phyloP scores from a whole-genome alignment of 257 asterid species.

The Solanum tacnaense region DNA sequence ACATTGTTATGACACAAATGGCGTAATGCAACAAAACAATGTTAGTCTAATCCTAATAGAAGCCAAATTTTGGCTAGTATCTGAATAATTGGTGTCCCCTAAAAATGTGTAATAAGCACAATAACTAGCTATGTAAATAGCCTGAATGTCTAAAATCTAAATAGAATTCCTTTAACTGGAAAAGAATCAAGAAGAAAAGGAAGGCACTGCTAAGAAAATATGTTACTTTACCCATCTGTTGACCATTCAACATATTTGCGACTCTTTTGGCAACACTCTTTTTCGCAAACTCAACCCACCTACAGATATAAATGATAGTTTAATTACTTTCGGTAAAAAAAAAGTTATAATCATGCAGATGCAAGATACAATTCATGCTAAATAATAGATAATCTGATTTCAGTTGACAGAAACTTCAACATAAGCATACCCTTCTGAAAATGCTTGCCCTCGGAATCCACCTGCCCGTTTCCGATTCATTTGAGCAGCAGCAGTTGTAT shows the following conservation, averaged over 20 bases:
- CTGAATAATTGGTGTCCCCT: neutral
- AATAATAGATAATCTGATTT: neutral
- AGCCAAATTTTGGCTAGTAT: neutral
- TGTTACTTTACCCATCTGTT: constrained; percentile 47
- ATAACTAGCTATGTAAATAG: neutral
- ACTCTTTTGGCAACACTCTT: constrained; percentile 84
- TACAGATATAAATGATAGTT: constrained; percentile 15
- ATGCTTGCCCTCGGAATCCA: constrained; percentile 73
- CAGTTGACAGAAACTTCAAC: neutral
- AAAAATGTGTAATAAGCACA: neutral
- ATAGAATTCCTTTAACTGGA: neutral
- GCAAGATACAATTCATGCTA: neutral
- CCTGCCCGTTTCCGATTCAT: constrained; percentile 55
- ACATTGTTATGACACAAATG: neutral
- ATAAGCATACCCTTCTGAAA: constrained; percentile 70
- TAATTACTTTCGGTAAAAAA: neutral
- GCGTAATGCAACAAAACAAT: neutral
- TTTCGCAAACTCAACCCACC: constrained; percentile 86
- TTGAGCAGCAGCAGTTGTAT: constrained; percentile 46
- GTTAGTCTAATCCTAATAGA: neutral
- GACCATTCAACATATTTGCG: constrained; percentile 70
- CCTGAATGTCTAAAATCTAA: neutral
- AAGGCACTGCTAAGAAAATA: neutral
- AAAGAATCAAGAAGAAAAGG: neutral
- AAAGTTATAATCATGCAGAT: neutral